Base-by-base conservation (phyloP, 2,329 filamentous ascomycete species). In the Sordariomycetes sp. region DNA sequence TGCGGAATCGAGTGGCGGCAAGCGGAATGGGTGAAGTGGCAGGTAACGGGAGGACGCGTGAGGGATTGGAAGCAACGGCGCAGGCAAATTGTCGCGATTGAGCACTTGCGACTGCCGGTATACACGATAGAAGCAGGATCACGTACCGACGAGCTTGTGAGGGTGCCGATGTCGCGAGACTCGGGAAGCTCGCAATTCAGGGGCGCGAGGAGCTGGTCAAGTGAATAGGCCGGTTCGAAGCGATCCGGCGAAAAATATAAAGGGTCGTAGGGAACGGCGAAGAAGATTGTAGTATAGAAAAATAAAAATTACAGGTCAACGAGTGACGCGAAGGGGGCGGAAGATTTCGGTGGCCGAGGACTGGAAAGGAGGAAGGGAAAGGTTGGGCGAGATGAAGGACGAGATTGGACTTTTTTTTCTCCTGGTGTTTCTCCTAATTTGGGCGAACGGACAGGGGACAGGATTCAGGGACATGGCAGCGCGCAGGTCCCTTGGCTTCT, bases 321-420 rank as follows among this genome's bases (percentile, higher is more conserved):
- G 55, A 57, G 40, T 57, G 55, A 53, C 55, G 48, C 55, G 55
- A 57, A 57, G 22, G n/a, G 48, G 28, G n/a, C n/a, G 28, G 28
- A 32, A 32, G 46, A 57, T 43, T 50, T 22, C 22, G 50, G 22
- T 50, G 34, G 50, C 35, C 34, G 34, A 35, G 32, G 46, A 53
- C 48, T 35, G 50, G 34, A 35, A 53, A 57, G 34, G 48, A 43
- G 48, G 22, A 32, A 51, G 20, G 55, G 50, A 28, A 53, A 48
- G 55, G 55, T 53, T 57, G 55, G 55, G 55, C 40, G 28, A 14
- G 55, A 57, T 57, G 55, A 51, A 57, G n/a, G 55, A 53, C 34
- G 55, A 57, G 37, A 57, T 57, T 52, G 55, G 55, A 55, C 54
- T 57, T 57, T 57, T 57, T 55, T 57, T 57, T 53, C 55, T 40